Conservation (phyloP, 768 basidiomycete species). For the Boletellus ananiceps region DNA sequence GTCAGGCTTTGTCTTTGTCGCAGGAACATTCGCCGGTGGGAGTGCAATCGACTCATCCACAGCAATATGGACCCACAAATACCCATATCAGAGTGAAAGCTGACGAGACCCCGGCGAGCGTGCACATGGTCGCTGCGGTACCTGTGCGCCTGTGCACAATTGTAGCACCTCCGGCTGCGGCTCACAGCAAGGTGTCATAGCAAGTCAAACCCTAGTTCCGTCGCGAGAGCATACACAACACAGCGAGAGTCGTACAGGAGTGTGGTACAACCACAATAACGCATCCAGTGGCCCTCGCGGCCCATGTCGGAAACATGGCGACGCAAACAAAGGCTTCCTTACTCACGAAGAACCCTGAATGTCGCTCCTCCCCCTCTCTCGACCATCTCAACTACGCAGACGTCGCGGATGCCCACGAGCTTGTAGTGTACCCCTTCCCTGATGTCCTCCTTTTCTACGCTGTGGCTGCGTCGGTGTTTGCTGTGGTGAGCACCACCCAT, state of each 20-base stretch:
- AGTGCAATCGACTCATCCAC: conserved; percentile 13
- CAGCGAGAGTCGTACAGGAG: background rate
- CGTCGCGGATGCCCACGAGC: background rate
- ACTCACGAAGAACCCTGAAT: conserved; percentile 7
- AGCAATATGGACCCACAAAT: conserved; percentile 21
- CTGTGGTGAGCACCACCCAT: background rate
- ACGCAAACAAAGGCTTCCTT: background rate
- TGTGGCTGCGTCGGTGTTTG: background rate
- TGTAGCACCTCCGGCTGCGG: background rate
- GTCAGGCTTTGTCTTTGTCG: conserved; percentile 3
- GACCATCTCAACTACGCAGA: conserved; percentile 2
- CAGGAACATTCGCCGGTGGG: background rate
- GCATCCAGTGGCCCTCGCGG: background rate
- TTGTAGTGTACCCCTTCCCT: conserved; percentile 1
- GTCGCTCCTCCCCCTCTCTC: background rate
- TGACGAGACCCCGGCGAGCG: background rate
- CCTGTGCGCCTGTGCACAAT: background rate
- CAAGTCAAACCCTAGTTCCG: conserved; percentile 2
- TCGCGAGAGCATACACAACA: background rate
- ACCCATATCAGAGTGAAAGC: conserved; percentile 5
- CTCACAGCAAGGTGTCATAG: conserved; percentile 13
- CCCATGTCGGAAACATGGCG: background rate
- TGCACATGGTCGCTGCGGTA: background rate
- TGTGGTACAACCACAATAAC: background rate
- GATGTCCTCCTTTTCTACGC: background rate